phyloP scores from a whole-genome alignment of 306 rosid genomes.

The Pyrus betulifolia region DNA sequence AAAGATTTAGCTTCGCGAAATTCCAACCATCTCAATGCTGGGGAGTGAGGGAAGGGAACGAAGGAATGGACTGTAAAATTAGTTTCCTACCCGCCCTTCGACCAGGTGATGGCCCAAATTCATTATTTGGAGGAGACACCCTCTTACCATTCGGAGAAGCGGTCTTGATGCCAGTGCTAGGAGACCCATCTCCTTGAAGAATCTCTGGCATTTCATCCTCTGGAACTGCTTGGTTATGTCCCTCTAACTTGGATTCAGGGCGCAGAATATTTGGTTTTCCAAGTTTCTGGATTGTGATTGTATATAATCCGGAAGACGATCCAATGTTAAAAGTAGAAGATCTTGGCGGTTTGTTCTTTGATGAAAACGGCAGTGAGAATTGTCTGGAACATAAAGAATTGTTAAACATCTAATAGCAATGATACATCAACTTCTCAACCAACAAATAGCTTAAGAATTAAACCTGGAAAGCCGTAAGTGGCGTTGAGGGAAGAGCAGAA shows the following conservation, averaged over 20 bases:
- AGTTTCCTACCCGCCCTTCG: conserved; percentile 74
- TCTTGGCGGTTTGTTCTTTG: conserved; percentile 57
- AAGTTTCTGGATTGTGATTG: conserved; percentile 40
- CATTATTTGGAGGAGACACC: conserved; percentile 62
- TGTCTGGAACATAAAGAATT: conserved; percentile 29
- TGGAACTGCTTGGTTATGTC: conserved; percentile 22
- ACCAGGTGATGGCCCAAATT: conserved; percentile 47
- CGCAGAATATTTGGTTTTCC: conserved; percentile 42
- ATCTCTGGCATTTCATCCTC: conserved; percentile 63
- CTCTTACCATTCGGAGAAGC: conserved; percentile 84
- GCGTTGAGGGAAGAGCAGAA: conserved; percentile 48
- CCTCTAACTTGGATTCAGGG: conserved; percentile 43
- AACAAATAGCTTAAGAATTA: conserved; percentile 13
- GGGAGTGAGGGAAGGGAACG: conserved; percentile 77
- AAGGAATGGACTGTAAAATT: conserved; percentile 75
- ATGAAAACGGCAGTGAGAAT: conserved; percentile 46
- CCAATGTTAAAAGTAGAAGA: conserved; percentile 52
- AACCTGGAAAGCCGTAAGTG: conserved; percentile 61
- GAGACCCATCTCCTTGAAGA: conserved; percentile 42
- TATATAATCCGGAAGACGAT: conserved; percentile 43
- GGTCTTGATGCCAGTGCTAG: conserved; percentile 50
- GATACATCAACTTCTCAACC: conserved; percentile 3
- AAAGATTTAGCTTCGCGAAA: neutral
- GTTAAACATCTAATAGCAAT: conserved; percentile 7
- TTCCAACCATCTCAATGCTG: conserved; percentile 35